Conservation (phyloP, 352 stramenopile species). For the Plasmopara halstedii region DNA sequence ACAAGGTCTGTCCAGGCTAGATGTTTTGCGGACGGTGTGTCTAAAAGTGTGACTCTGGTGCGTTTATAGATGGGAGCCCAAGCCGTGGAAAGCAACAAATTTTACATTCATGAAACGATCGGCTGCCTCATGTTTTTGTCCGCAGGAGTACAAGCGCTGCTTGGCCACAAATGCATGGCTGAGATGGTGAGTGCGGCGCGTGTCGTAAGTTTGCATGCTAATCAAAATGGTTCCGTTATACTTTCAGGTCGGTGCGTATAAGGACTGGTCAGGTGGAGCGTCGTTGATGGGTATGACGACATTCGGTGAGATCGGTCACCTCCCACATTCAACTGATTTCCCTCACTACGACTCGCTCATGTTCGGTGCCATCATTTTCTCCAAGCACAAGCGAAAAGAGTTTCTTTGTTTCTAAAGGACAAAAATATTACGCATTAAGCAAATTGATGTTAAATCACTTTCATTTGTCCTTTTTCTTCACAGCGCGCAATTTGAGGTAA, state of each 20-base stretch:
- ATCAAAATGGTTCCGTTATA: slow-evolving; percentile 1
- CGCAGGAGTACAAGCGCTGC: slow-evolving; percentile 71
- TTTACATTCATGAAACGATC: slow-evolving; percentile 75
- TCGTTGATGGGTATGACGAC: slow-evolving; percentile 85
- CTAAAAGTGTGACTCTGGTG: slow-evolving; percentile 1
- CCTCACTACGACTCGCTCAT: slow-evolving; percentile 87
- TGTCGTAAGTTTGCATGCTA: not conserved
- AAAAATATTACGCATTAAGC: not conserved
- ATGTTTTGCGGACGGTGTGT: not conserved
- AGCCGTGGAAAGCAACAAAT: slow-evolving; percentile 69
- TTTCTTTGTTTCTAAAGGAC: slow-evolving; percentile 47
- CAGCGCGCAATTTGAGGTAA: slow-evolving; percentile 8
- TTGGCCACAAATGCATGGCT: slow-evolving; percentile 83
- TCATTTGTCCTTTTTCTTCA: no score
- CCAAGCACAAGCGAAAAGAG: slow-evolving; percentile 74
- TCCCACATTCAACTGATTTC: slow-evolving; percentile 72
- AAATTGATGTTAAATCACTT: no score
- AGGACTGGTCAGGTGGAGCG: slow-evolving; percentile 71
- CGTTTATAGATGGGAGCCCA: slow-evolving; percentile 59
- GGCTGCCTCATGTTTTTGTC: slow-evolving; percentile 85
- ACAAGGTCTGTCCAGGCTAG: slow-evolving; percentile 37
- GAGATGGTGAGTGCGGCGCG: slow-evolving; percentile 50
- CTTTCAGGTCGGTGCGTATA: slow-evolving; percentile 72
- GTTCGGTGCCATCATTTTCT: slow-evolving; percentile 85
- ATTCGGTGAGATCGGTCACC: slow-evolving; percentile 80